Evolutionary conservation across 2,329 filamentous ascomycete species (phyloP).

Genomic region (Scedosporium aurantiacum): DNA sequence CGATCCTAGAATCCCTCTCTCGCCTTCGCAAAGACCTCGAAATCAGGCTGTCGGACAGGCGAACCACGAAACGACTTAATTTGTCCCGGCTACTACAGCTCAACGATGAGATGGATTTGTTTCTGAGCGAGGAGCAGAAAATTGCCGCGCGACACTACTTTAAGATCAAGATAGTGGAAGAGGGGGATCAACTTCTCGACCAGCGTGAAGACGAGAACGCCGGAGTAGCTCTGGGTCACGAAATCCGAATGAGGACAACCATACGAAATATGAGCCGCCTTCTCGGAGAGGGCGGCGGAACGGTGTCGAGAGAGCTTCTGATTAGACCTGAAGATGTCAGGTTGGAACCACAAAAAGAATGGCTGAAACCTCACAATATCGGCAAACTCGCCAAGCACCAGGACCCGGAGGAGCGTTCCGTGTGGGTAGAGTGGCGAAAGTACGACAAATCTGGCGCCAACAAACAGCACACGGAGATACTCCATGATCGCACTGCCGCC

Average conservation of each 20-base stretch:
- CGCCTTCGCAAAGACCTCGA: background rate
- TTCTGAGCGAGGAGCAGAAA: background rate
- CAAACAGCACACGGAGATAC: background rate
- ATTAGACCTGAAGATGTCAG: background rate
- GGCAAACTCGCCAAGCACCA: too few species aligned
- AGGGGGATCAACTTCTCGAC: background rate
- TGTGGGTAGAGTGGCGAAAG: background rate
- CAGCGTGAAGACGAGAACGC: background rate
- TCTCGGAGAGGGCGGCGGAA: background rate
- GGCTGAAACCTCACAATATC: too few species aligned
- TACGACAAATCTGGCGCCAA: background rate
- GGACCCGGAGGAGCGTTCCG: too few species aligned
- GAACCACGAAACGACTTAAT: background rate
- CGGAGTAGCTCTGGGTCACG: background rate
- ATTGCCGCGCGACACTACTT: background rate
- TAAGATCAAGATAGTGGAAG: background rate
- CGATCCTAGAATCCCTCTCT: background rate
- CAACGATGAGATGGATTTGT: background rate
- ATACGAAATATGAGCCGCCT: background rate
- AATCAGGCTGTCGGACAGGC: background rate
- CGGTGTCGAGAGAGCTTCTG: background rate
- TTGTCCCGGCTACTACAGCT: background rate
- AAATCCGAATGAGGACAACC: background rate
- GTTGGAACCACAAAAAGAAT: too few species aligned
- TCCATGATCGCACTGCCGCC: background rate